These are phyloP conservation scores for Tetratostichococcus sp. DNA, from an alignment of 139 green algal genomes.

Conservation along the genomic window DNA sequence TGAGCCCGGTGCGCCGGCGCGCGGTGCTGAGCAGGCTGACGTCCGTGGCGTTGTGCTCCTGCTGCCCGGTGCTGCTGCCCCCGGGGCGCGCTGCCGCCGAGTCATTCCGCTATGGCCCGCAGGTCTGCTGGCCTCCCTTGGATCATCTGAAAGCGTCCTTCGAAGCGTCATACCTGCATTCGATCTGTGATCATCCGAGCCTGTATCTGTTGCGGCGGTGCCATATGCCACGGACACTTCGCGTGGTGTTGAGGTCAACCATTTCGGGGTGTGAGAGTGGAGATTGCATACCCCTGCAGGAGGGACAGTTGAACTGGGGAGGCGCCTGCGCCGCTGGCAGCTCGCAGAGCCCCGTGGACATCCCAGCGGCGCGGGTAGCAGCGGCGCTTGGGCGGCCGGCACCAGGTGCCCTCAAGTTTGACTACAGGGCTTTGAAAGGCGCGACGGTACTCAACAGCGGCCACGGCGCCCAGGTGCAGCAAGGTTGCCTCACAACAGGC, in stretches of 20 bases:
- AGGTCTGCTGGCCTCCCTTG: neutral
- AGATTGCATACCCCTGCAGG: too few species aligned
- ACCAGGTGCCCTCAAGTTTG: neutral
- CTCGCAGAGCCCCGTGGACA: neutral
- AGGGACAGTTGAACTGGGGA: neutral
- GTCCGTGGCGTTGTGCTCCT: neutral
- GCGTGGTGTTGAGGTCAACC: too few species aligned
- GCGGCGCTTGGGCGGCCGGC: too few species aligned
- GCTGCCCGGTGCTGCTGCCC: neutral
- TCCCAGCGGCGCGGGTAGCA: neutral
- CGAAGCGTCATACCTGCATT: too few species aligned
- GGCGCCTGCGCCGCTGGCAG: neutral
- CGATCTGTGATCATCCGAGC: too few species aligned
- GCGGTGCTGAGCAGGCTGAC: neutral
- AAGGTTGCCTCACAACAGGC: too few species aligned
- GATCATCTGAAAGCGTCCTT: too few species aligned
- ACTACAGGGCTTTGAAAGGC: neutral
- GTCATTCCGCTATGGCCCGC: neutral
- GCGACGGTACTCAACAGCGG: constrained; percentile 7
- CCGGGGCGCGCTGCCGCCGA: too few species aligned
- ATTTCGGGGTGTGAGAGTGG: too few species aligned
- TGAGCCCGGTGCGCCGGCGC: neutral
- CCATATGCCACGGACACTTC: too few species aligned
- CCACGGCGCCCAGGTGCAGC: neutral
- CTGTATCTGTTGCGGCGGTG: too few species aligned